Conservation (phyloP, 2,329 filamentous ascomycete genomes). For the Penicillium sp. region DNA sequence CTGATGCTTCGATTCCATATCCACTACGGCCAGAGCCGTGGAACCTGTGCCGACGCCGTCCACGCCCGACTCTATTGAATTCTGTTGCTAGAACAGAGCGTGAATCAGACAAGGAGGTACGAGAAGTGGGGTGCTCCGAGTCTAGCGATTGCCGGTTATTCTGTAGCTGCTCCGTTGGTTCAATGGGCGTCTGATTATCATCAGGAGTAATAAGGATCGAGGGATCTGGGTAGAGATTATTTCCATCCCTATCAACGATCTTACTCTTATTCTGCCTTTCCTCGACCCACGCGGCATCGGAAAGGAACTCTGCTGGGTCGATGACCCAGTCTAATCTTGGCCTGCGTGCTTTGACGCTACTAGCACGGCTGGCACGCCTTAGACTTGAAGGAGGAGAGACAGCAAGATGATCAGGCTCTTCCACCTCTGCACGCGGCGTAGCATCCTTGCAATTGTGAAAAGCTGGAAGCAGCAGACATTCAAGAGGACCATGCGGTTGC, state of each 20-base stretch:
- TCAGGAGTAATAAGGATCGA: too few species aligned
- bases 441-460: too few species aligned
- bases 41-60: constrained; percentile 54
- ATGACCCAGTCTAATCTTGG: constrained; percentile 77
- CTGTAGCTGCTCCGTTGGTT: too few species aligned
- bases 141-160: too few species aligned
- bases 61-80: constrained; percentile 46
- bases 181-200: constrained; percentile 21
- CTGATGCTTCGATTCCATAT: too few species aligned
- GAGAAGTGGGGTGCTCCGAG: constrained; percentile 40
- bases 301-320: constrained; percentile 73
- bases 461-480: too few species aligned
- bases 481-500: too few species aligned
- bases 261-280: constrained; percentile 68
- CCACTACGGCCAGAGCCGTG: too few species aligned
- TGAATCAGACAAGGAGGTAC: too few species aligned
- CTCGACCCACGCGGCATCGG: constrained; percentile 85
- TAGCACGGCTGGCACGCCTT: constrained; percentile 36
- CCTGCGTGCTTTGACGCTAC: constrained; percentile 54
- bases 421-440: too few species aligned
- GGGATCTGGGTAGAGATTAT: constrained; percentile 51
- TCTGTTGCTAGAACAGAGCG: constrained; percentile 27
- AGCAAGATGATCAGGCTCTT: too few species aligned
- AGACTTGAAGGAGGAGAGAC: too few species aligned
- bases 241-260: constrained; percentile 70